Conservation (phyloP, 2,329 filamentous ascomycete species). For the Fusarium tjaetaba region DNA sequence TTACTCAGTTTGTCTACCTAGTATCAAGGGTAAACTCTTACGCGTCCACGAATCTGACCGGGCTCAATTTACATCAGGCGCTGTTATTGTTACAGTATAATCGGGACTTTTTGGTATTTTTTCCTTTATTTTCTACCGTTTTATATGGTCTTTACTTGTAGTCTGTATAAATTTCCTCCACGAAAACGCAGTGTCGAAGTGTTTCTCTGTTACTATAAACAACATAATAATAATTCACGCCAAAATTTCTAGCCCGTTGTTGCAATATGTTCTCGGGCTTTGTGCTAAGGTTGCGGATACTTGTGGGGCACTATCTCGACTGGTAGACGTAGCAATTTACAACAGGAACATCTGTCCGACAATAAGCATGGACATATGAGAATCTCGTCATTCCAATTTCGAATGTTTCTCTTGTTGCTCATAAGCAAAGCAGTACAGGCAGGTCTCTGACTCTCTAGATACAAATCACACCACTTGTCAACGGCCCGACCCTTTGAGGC, state of each 20-base stretch:
- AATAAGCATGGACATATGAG: slow-evolving; percentile 1
- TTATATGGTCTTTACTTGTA: neutral
- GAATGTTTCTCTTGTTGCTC: neutral
- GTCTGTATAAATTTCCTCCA: neutral
- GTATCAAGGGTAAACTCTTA: slow-evolving; percentile 7
- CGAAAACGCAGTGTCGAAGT: neutral
- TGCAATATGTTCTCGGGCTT: slow-evolving; percentile 6
- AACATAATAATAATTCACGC: neutral
- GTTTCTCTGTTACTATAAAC: neutral
- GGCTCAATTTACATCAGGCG: neutral
- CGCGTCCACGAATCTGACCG: neutral
- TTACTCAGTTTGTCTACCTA: neutral
- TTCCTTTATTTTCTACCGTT: neutral
- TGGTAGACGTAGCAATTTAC: neutral
- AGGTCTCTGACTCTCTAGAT: neutral
- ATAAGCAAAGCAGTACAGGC: neutral
- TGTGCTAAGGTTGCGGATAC: slow-evolving; percentile 5
- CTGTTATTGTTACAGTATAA: neutral
- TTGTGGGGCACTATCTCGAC: slow-evolving; percentile 2
- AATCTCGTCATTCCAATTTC: slow-evolving; percentile 1
- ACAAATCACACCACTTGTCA: slow-evolving; percentile 22
- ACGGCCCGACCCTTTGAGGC: slow-evolving; percentile 32
- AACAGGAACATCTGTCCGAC: neutral
- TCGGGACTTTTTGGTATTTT: neutral
- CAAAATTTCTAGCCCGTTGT: neutral